Conservation (phyloP, 495 filamentous ascomycete genomes). For the Hypoxylon lienhwacheense region DNA sequence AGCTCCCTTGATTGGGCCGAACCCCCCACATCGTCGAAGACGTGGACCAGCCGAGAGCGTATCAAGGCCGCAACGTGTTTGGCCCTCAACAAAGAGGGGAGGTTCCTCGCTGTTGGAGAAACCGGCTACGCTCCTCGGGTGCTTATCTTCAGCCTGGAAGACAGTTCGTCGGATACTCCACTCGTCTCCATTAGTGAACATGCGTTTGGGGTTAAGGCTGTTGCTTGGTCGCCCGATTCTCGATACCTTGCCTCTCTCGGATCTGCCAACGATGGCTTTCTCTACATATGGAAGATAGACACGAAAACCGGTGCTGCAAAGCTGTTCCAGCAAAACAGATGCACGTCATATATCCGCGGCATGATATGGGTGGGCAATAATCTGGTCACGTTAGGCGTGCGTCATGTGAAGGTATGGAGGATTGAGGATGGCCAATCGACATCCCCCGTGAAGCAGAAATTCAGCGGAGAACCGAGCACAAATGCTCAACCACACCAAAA, state of each 20-base stretch:
- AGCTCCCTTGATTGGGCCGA: constrained; percentile 58
- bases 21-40: constrained; percentile 62
- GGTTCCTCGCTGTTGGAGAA: constrained; percentile 90
- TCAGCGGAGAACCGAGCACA: constrained; percentile 45
- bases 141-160: constrained; percentile 81
- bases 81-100: constrained; percentile 85
- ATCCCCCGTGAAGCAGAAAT: constrained; percentile 53
- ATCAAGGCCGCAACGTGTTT: constrained; percentile 97
- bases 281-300: constrained; percentile 89
- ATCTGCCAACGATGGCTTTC: constrained; percentile 86
- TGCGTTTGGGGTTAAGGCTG: constrained; percentile 80
- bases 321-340: constrained; percentile 91
- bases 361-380: constrained; percentile 84
- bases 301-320: constrained; percentile 78
- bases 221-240: constrained; percentile 87
- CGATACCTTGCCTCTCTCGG: constrained; percentile 88
- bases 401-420: constrained; percentile 93
- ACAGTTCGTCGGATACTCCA: constrained; percentile 75
- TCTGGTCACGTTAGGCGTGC: constrained; percentile 70
- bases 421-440: constrained; percentile 62
- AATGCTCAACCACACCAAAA: constrained; percentile 45
- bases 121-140: constrained; percentile 93
- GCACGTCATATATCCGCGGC: constrained; percentile 76
- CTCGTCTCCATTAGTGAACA: constrained; percentile 87
- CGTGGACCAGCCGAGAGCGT: constrained; percentile 82